A percentile compares a stretch with the other conserved stretches of the same genome.
These are phyloP conservation scores for Thermochaetoides dissita DNA, from an alignment of 2,329 filamentous ascomycete genomes.

Conservation along the genomic window DNA sequence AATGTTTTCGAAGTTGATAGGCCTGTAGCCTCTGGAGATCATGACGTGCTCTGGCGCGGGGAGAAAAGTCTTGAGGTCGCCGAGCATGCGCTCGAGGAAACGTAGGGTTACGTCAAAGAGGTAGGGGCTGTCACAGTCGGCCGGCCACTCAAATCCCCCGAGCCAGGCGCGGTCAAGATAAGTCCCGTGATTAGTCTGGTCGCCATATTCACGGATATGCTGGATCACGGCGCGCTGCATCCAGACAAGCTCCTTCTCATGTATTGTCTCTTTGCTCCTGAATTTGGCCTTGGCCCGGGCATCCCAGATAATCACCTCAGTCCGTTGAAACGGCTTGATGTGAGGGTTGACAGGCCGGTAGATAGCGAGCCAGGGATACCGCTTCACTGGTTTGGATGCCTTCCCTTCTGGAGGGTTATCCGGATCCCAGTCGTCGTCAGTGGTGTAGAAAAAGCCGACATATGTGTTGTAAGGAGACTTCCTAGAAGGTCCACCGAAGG, in stretches of 20 bases:
- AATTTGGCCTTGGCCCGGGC: conserved; percentile 18
- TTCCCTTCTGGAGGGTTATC: conserved; percentile 8
- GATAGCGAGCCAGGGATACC: conserved; percentile 38
- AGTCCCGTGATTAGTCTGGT: conserved; percentile 19
- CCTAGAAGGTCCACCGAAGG: conserved; percentile 12
- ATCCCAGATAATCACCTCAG: conserved; percentile 45
- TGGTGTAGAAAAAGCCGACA: conserved; percentile 37
- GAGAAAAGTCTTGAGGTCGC: conserved; percentile 21
- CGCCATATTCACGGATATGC: conserved; percentile 20
- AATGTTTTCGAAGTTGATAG: conserved; percentile 13
- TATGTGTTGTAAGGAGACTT: conserved; percentile 21
- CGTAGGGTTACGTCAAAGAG: conserved; percentile 30
- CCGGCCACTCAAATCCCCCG: conserved; percentile 21
- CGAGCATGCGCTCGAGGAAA: conserved; percentile 22
- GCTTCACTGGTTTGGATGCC: conserved; percentile 10
- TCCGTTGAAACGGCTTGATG: conserved; percentile 16
- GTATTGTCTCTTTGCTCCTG: conserved; percentile 8
- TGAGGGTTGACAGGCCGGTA: conserved; percentile 31
- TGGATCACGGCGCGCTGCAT: conserved; percentile 33
- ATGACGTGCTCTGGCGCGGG: conserved; percentile 22
- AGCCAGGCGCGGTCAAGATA: conserved; percentile 32
- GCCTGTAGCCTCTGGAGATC: conserved; percentile 24
- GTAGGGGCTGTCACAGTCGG: conserved; percentile 13
- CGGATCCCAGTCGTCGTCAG: conserved; percentile 24
- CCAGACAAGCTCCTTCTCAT: conserved; percentile 25